These are phyloP conservation scores for Fusarium odoratissimum DNA, from an alignment of 2,329 filamentous ascomycete genomes.

Conservation along the genomic window DNA sequence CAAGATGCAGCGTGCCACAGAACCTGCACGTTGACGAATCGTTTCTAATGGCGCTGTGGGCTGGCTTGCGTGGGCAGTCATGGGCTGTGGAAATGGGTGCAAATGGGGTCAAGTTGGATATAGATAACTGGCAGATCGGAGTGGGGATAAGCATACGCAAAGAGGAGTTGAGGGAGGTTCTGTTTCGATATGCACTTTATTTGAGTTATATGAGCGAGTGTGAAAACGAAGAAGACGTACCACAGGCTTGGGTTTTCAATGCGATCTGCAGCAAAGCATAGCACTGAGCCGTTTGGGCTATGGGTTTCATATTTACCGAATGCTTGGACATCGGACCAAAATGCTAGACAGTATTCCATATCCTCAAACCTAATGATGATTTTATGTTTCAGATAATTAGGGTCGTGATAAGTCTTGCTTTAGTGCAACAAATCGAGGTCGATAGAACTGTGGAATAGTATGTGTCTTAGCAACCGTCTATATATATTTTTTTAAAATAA, in stretches of 20 bases:
- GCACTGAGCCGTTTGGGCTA: background rate
- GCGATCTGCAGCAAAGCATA: conserved; percentile 23
- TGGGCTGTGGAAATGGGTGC: conserved; percentile 30
- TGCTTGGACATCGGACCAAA: background rate
- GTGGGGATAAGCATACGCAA: conserved; percentile 41
- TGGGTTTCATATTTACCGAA: background rate
- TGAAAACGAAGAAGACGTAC: conserved; percentile 41
- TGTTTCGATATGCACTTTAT: conserved; percentile 53
- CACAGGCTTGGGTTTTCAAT: conserved; percentile 49
- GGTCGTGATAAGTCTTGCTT: background rate
- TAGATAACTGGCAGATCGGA: conserved; percentile 32
- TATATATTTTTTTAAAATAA: background rate
- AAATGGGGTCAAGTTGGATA: conserved; percentile 12
- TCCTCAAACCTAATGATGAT: background rate
- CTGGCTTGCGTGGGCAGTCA: conserved; percentile 44
- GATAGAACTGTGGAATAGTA: background rate
- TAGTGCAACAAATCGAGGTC: background rate
- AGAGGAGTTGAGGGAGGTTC: conserved; percentile 39
- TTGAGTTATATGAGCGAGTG: conserved; percentile 48
- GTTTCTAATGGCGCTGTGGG: conserved; percentile 49
- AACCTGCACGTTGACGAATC: conserved; percentile 46
- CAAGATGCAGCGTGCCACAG: conserved; percentile 49
- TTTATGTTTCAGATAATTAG: background rate
- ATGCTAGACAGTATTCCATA: background rate
- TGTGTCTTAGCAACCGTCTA: conserved; percentile 4